Evolutionary conservation across 2,329 filamentous ascomycete genomes (phyloP).

Genomic region (Fusarium austroafricanum): DNA sequence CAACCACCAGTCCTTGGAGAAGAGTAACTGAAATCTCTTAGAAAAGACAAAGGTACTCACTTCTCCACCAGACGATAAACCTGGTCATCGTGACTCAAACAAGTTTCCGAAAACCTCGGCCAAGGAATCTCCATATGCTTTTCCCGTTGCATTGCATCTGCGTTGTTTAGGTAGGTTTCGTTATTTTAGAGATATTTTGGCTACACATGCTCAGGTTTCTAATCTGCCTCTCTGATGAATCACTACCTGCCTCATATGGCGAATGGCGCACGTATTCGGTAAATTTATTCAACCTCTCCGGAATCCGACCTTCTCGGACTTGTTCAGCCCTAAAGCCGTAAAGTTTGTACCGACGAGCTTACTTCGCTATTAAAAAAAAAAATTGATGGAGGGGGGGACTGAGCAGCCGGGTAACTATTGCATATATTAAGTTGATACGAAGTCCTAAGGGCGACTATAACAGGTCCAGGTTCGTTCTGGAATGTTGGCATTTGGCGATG

Average conservation of each 20-base stretch:
- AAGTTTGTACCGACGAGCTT: neutral
- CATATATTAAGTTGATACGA: neutral
- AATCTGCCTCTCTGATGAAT: neutral
- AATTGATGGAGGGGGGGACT: no score
- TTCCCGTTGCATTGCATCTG: neutral
- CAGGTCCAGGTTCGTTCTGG: no score
- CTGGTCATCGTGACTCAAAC: constrained; percentile 2
- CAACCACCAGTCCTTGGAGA: neutral
- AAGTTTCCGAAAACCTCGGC: constrained; percentile 23
- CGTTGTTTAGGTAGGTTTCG: neutral
- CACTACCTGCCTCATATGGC: constrained; percentile 9
- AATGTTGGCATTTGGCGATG: constrained; percentile 7
- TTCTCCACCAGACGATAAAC: constrained; percentile 19
- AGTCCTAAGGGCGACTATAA: neutral
- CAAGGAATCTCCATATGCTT: neutral
- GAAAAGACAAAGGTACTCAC: neutral
- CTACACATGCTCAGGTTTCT: constrained; percentile 8
- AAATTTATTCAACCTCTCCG: neutral
- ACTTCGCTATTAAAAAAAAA: no score
- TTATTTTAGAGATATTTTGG: neutral
- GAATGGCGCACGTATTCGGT: neutral
- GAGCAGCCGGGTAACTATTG: no score
- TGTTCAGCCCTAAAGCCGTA: neutral
- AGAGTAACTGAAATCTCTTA: no score
- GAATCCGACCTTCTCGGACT: neutral